A percentile compares a stretch with the other conserved stretches of the same genome.
These are phyloP conservation scores for Tricholoma hemisulphureum DNA, from an alignment of 768 basidiomycete species.

Conservation along the genomic window DNA sequence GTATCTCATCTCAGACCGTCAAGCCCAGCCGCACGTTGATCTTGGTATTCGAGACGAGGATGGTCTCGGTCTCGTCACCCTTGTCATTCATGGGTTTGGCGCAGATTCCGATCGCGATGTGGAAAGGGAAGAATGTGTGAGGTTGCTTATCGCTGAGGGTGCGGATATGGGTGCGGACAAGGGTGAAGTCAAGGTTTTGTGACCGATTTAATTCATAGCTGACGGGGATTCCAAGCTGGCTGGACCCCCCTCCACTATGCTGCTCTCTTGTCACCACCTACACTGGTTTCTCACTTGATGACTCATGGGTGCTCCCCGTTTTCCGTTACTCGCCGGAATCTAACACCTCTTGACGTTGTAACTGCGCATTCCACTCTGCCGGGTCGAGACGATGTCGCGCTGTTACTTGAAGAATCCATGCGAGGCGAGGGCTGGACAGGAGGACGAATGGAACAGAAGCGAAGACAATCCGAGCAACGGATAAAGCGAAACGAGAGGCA, in stretches of 20 bases:
- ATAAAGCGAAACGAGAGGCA: conserved; percentile 52
- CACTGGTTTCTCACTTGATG: conserved; percentile 87
- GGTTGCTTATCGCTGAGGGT: conserved; percentile 76
- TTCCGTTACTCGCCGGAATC: conserved; percentile 68
- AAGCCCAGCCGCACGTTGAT: conserved; percentile 66
- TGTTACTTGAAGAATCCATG: conserved; percentile 90
- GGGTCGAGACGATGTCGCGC: conserved; percentile 79
- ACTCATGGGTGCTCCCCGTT: conserved; percentile 89
- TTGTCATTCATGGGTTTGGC: conserved; percentile 78
- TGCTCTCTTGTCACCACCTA: conserved; percentile 83
- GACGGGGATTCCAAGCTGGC: conserved; percentile 54
- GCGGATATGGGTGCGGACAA: conserved; percentile 68
- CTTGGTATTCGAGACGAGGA: conserved; percentile 79
- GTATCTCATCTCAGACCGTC: conserved; percentile 66
- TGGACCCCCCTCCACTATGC: conserved; percentile 97
- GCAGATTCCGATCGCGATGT: conserved; percentile 79
- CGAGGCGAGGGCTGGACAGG: conserved; percentile 80
- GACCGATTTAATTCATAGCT: conserved; percentile 6
- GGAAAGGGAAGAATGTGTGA: conserved; percentile 88
- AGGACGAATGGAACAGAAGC: conserved; percentile 69
- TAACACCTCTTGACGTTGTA: conserved; percentile 88
- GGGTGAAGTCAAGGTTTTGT: conserved; percentile 39
- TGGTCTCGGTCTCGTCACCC: conserved; percentile 75
- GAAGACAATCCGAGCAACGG: conserved; percentile 57
- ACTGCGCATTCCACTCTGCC: conserved; percentile 79